phyloP scores from a whole-genome alignment of 2,329 filamentous ascomycete genomes.

The Sphaerulina vaccinii region DNA sequence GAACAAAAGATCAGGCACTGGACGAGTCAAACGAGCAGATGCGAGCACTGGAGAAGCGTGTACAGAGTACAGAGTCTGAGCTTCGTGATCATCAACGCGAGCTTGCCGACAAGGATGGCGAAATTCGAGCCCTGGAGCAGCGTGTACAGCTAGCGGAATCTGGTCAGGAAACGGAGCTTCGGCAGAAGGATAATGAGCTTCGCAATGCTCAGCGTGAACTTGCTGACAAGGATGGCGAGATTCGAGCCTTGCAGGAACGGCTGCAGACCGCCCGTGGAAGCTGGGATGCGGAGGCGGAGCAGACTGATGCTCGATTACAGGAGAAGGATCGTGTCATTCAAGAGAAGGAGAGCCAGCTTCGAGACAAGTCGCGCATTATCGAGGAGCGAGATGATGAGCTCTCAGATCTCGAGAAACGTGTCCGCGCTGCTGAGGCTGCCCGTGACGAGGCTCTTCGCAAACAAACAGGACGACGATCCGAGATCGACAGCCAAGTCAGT shows the following conservation, averaged over 20 bases:
- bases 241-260: constrained; percentile 38
- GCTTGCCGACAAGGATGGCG: too few species aligned
- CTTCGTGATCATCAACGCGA: too few species aligned
- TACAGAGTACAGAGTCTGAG: too few species aligned
- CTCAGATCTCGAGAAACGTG: constrained; percentile 34
- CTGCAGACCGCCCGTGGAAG: constrained; percentile 40
- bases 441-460: constrained; percentile 32
- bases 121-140: constrained; percentile 37
- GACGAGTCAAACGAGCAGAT: constrained; percentile 38
- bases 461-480: constrained; percentile 58
- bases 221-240: constrained; percentile 41
- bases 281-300: constrained; percentile 40
- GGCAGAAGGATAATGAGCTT: constrained; percentile 48
- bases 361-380: constrained; percentile 71
- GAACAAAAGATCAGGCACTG: constrained; percentile 37
- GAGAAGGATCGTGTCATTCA: constrained; percentile 53
- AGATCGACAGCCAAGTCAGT: constrained; percentile 45
- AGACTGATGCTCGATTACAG: constrained; percentile 39
- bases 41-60: constrained; percentile 35
- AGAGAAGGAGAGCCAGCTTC: constrained; percentile 72
- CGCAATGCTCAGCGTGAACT: constrained; percentile 57
- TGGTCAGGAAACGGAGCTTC: constrained; percentile 26
- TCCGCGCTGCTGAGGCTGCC: constrained; percentile 31
- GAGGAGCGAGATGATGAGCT: constrained; percentile 74
- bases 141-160: constrained; percentile 31